Conservation (phyloP, 768 basidiomycete genomes). For the Mycena rosella region DNA sequence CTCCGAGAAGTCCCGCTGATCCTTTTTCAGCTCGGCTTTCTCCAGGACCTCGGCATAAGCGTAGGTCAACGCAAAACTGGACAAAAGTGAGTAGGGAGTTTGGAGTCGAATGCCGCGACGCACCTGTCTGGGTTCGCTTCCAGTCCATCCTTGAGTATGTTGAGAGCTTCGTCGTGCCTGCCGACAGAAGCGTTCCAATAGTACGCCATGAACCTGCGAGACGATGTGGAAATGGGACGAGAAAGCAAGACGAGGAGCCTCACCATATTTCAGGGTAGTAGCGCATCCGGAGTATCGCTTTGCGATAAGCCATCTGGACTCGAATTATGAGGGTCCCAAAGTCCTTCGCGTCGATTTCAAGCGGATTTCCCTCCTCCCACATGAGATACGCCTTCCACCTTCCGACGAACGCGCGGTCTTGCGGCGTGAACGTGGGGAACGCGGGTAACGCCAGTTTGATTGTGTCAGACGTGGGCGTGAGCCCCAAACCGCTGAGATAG, state of each 20-base stretch:
- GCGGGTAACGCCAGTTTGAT: constrained; percentile 74
- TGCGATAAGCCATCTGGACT: constrained; percentile 86
- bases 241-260: constrained; percentile 35
- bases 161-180: constrained; percentile 83
- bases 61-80: constrained; percentile 89
- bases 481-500: constrained; percentile 71
- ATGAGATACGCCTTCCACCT: constrained; percentile 93
- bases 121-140: constrained; percentile 90
- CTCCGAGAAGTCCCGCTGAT: constrained; percentile 67
- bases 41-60: constrained; percentile 82
- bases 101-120: constrained; percentile 24
- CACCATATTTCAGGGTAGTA: constrained; percentile 97
- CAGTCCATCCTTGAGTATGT: constrained; percentile 84
- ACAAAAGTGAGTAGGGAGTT: neutral
- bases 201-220: constrained; percentile 90
- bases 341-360: constrained; percentile 90
- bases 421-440: constrained; percentile 76
- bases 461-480: constrained; percentile 54
- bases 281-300: constrained; percentile 91
- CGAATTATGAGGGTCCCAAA: constrained; percentile 72
- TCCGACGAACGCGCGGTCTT: constrained; percentile 80
- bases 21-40: constrained; percentile 59
- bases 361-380: too few relatives aligned
- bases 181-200: constrained; percentile 80
- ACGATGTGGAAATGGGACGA: constrained; percentile 16